Evolutionary conservation across 2,329 filamentous ascomycete genomes (phyloP).

Genomic region (Trichoderma citrinoviride): DNA sequence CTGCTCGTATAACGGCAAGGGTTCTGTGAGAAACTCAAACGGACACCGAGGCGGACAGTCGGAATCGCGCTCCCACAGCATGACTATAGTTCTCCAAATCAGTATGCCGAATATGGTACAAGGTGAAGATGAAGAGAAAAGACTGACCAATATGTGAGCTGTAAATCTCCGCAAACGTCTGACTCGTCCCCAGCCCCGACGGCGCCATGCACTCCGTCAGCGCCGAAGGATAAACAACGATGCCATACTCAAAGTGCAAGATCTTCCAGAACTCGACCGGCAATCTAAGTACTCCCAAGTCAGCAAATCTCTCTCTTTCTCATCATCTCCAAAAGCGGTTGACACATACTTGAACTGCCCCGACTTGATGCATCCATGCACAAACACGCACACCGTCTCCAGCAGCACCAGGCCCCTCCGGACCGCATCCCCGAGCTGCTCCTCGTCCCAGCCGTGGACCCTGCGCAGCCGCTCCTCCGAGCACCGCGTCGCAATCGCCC

Average conservation of each 20-base stretch:
- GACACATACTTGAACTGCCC: conserved; percentile 40
- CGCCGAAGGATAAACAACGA: conserved; percentile 42
- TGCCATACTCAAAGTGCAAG: conserved; percentile 40
- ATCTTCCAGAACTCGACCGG: conserved; percentile 40
- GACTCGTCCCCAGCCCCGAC: conserved; percentile 33
- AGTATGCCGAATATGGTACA: background rate
- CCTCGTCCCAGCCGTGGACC: conserved; percentile 35
- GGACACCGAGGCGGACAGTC: conserved; percentile 37
- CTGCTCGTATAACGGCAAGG: conserved; percentile 37
- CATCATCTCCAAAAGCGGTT: no score
- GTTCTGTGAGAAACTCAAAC: conserved; percentile 39
- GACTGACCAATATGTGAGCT: conserved; percentile 37
- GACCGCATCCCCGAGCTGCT: conserved; percentile 35
- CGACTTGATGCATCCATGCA: conserved; percentile 39
- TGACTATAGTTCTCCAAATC: conserved; percentile 29
- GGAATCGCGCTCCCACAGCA: conserved; percentile 34
- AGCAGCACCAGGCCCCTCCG: conserved; percentile 37
- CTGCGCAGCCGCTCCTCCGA: conserved; percentile 36
- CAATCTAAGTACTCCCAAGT: conserved; percentile 29
- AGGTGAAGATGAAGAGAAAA: background rate
- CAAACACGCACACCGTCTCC: conserved; percentile 42
- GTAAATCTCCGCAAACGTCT: conserved; percentile 41
- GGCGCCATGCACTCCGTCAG: conserved; percentile 38
- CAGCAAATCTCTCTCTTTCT: background rate
- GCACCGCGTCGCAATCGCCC: conserved; percentile 39